These are phyloP conservation scores for Epichloe elymi DNA, from an alignment of 2,329 filamentous ascomycete genomes.

Conservation along the genomic window DNA sequence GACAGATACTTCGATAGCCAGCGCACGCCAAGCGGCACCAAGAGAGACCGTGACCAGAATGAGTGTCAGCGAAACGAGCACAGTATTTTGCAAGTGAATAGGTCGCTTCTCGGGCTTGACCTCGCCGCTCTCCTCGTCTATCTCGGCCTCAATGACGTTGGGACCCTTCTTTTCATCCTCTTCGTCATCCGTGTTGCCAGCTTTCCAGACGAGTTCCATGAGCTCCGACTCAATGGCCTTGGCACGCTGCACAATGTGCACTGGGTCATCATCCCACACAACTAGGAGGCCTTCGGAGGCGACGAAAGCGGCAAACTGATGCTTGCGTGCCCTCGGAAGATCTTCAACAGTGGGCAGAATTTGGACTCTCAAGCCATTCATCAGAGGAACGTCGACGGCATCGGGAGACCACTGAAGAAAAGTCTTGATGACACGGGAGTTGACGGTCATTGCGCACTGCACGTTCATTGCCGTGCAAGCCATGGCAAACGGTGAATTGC, in stretches of 20 bases:
- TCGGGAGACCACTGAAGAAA: constrained; percentile 62
- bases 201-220: constrained; percentile 66
- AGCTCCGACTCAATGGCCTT: constrained; percentile 62
- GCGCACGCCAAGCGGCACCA: constrained; percentile 55
- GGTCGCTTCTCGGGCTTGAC: constrained; percentile 50
- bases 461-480: constrained; percentile 59
- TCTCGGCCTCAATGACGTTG: constrained; percentile 36
- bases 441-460: constrained; percentile 69
- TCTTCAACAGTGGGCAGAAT: constrained; percentile 61
- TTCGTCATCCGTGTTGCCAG: constrained; percentile 40
- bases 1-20: constrained; percentile 55
- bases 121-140: constrained; percentile 62
- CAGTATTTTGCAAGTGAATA: constrained; percentile 56
- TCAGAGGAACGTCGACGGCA: constrained; percentile 60
- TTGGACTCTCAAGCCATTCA: constrained; percentile 65
- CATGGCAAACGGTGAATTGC: constrained; percentile 47
- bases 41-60: constrained; percentile 51
- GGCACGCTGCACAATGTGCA: constrained; percentile 55
- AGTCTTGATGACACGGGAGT: constrained; percentile 66
- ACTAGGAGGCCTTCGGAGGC: constrained; percentile 57
- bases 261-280: constrained; percentile 72
- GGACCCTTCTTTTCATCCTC: constrained; percentile 36
- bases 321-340: constrained; percentile 56
- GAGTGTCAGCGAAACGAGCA: constrained; percentile 54
- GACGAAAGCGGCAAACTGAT: constrained; percentile 71